Conservation (phyloP, 140 eudicot genomes). For the Flaveria floridana region DNA sequence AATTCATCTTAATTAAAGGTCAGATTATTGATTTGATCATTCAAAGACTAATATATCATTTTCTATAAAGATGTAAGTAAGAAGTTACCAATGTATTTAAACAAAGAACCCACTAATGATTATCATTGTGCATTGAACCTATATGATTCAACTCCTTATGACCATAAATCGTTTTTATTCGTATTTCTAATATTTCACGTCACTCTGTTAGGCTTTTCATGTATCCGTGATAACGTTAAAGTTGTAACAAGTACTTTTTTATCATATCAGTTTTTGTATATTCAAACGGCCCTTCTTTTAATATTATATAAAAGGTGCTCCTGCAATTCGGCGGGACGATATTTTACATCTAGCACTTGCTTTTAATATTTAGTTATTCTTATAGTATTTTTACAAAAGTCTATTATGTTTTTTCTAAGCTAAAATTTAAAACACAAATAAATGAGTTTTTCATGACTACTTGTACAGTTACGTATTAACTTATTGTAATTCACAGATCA, state of each 20-base stretch:
- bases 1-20: background rate
- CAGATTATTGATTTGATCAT: slow-evolving; percentile 3
- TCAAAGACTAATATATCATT: background rate
- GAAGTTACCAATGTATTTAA: slow-evolving; percentile 16
- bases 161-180: background rate
- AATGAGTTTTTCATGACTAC: too few relatives aligned
- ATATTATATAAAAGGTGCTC: too few relatives aligned
- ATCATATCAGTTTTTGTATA: slow-evolving; percentile 9
- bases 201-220: slow-evolving; percentile 21
- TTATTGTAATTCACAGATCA: too few relatives aligned
- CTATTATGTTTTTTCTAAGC: too few relatives aligned
- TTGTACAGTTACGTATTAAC: too few relatives aligned
- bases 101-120: background rate
- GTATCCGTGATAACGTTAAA: slow-evolving; percentile 3
- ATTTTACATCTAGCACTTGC: too few relatives aligned
- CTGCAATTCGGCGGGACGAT: too few relatives aligned
- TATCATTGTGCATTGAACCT: slow-evolving; percentile 27
- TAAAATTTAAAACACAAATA: too few relatives aligned
- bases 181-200: slow-evolving; percentile 23
- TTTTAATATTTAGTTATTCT: too few relatives aligned
- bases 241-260: background rate
- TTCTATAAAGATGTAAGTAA: background rate
- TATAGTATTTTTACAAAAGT: too few relatives aligned
- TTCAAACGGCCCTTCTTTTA: background rate
- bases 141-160: slow-evolving; percentile 25